Percentiles rank a stretch among this genome's conserved stretches.
Evolutionary conservation across 176 grass and related monocot species (phyloP).

Genomic region (Bothriochloa decipiens): DNA sequence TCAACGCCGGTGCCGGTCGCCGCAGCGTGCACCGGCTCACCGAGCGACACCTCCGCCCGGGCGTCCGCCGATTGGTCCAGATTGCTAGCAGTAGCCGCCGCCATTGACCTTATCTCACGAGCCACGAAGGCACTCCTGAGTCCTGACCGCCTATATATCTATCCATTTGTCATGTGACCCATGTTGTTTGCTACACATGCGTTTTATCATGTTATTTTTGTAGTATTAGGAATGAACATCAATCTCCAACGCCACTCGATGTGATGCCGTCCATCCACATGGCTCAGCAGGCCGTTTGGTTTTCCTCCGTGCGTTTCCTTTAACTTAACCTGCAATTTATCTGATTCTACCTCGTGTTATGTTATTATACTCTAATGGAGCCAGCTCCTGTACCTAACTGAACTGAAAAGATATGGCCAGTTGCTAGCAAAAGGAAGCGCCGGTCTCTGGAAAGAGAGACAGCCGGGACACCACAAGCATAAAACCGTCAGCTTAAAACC

Average conservation of each 20-base stretch:
- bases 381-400: neutral
- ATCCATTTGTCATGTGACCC: neutral
- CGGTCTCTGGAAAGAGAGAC: neutral
- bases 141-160: neutral
- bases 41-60: slow-evolving; percentile 25
- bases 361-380: neutral
- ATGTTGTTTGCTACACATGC: neutral
- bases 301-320: too few relatives aligned
- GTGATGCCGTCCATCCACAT: too few relatives aligned
- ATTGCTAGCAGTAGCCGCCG: neutral
- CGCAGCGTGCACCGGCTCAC: slow-evolving; percentile 10
- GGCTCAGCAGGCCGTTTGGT: neutral
- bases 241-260: too few relatives aligned
- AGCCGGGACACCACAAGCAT: neutral
- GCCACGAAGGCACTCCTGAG: too few relatives aligned
- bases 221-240: neutral
- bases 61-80: neutral
- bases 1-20: neutral
- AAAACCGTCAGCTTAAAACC: too few relatives aligned
- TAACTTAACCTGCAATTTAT: too few relatives aligned
- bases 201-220: neutral
- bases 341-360: neutral
- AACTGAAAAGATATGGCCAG: neutral
- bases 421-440: slow-evolving; percentile 1
- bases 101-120: slow-evolving; percentile 8